Evolutionary conservation across 1,284 basidiomycete genomes (phyloP).

Genomic region (Pseudozyma tsukubaensis): DNA sequence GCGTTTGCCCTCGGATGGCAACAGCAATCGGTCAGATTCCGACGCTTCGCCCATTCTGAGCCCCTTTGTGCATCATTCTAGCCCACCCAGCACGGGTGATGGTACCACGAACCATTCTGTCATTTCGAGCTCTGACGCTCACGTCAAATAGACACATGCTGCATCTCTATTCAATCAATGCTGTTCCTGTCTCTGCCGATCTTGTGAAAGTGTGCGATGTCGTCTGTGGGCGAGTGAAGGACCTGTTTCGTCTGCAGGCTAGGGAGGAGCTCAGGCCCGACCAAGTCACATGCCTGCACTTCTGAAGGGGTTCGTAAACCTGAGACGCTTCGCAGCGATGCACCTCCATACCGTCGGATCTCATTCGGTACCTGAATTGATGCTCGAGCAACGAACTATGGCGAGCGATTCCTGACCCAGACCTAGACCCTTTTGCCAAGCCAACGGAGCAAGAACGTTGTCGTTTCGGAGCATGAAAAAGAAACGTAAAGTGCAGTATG

Average conservation of each 20-base stretch:
- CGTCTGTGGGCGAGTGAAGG: not conserved
- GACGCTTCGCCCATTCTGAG: constrained; percentile 47
- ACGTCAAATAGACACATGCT: constrained; percentile 7
- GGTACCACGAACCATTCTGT: constrained; percentile 8
- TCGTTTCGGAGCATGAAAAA: not conserved
- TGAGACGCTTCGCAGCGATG: too few relatives aligned
- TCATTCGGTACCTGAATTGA: too few relatives aligned
- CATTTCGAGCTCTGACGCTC: constrained; percentile 11
- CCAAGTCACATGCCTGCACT: too few relatives aligned
- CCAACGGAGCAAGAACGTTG: too few relatives aligned
- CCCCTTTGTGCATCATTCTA: constrained; percentile 27
- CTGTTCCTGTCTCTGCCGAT: not conserved
- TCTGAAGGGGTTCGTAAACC: too few relatives aligned
- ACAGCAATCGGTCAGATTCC: constrained; percentile 30
- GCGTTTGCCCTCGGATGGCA: constrained; percentile 20
- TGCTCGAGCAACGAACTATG: too few relatives aligned
- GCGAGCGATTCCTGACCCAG: too few relatives aligned
- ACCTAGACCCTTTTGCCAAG: too few relatives aligned
- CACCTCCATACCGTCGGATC: too few relatives aligned
- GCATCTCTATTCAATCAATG: constrained; percentile 1
- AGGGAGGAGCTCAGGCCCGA: not conserved
- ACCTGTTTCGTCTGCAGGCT: not conserved
- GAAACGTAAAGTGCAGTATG: not conserved
- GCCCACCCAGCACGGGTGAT: constrained; percentile 20
- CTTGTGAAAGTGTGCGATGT: not conserved